These are phyloP conservation scores for Ambrosiella beaveri DNA, from an alignment of 2,329 filamentous ascomycete genomes.

Conservation along the genomic window DNA sequence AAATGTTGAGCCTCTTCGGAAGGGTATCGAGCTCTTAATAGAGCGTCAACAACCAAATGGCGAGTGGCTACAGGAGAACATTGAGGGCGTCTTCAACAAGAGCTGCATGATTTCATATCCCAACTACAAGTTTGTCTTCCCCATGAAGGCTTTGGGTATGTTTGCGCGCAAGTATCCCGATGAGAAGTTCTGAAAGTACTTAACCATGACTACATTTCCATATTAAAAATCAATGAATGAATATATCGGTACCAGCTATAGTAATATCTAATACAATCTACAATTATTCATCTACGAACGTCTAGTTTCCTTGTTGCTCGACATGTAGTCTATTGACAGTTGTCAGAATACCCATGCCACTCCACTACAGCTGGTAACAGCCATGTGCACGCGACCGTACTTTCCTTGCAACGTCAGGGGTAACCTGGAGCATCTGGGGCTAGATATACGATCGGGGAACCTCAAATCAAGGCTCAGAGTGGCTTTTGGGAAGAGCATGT, in stretches of 20 bases:
- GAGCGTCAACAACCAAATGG: constrained; percentile 70
- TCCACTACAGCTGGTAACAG: neutral
- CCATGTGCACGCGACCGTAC: neutral
- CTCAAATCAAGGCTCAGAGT: neutral
- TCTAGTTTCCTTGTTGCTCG: neutral
- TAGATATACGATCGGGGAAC: neutral
- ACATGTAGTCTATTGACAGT: neutral
- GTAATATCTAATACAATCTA: neutral
- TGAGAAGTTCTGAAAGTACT: constrained; percentile 27
- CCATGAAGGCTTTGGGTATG: constrained; percentile 84
- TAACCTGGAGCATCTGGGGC: neutral
- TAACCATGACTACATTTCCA: too few relatives aligned
- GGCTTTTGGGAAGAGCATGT: neutral
- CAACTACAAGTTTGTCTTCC: constrained; percentile 96
- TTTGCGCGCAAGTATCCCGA: constrained; percentile 59
- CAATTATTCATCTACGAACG: neutral
- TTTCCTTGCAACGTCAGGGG: neutral
- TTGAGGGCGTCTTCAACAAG: constrained; percentile 98
- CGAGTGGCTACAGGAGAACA: constrained; percentile 88
- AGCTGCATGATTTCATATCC: constrained; percentile 98
- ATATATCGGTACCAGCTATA: neutral
- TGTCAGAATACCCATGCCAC: neutral
- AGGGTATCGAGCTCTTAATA: constrained; percentile 68
- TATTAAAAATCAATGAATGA: neutral
- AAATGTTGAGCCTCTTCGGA: constrained; percentile 51